Evolutionary conservation across 495 filamentous ascomycete species (phyloP), one percentile per base, ranked within the genome.

Genomic region (Oidiodendron maius): DNA sequence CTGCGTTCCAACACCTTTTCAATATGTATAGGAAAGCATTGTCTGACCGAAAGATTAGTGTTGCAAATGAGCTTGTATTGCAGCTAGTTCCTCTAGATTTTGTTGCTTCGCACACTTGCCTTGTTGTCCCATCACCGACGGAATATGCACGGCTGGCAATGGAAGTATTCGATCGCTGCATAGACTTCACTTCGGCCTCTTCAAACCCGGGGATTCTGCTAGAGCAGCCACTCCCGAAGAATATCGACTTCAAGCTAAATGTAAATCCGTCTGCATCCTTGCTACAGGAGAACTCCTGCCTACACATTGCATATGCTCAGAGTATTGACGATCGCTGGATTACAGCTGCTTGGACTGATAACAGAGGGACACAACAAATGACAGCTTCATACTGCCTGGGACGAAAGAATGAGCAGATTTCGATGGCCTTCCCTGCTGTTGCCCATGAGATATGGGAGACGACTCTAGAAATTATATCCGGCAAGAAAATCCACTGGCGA

Each of bases 261-360:
- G 59, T 77, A 4, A 78, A 72, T 16, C 82, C 84, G 0, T 82
- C 82, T 0, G 75, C 81, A 2, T 84, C 87, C 21, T 72, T 93
- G 0, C 64, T 96, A n/a, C 81, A 84, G 41, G 89, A 95, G 58
- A 88, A 90, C 26, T 82, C 78, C 11, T 83, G 83, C 51, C 77
- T 99, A 10, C 94, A 99, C 61, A 67, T 97, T 39, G 90, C 87
- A 6, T 95, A 91, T 60, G 84, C 85, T 0, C 80, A 82, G 51
- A 91, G 87, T 60, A 67, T 82, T 23, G 88, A 93, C 59, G 82
- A 86, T 39, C 77, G 86, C 15, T 99, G 94, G 94, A 64, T 96
- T 38, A 84, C 84, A 1, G 89, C 82, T 3, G 86, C 86, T n/a
- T 99, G 94, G 94, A 87, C 86, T 1, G 90, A 97, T 64, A 89